Evolutionary conservation across 257 asterid species (phyloP).

Genomic region (Schizonepeta tenuifolia): DNA sequence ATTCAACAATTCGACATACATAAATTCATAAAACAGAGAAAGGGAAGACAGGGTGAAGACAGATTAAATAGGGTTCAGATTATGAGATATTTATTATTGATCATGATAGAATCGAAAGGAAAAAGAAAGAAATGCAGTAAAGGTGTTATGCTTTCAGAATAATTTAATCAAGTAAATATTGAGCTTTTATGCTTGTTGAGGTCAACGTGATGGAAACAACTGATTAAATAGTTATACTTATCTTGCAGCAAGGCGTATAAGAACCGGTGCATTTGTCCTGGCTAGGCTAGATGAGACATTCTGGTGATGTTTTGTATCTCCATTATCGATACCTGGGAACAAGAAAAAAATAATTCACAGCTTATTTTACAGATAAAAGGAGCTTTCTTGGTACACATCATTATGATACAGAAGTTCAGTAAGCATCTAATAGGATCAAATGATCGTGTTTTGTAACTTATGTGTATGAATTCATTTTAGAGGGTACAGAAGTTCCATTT

Average conservation of each 20-base stretch:
- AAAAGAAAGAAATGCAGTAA: not conserved
- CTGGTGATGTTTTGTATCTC: not conserved
- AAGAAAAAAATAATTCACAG: not conserved
- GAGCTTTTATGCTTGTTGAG: not conserved
- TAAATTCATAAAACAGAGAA: too few species aligned
- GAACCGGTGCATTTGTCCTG: slow-evolving; percentile 27
- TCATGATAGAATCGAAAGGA: not conserved
- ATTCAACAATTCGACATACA: not conserved
- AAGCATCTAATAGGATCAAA: slow-evolving; percentile 2
- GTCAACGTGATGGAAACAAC: slow-evolving; percentile 12
- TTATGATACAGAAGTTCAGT: not conserved
- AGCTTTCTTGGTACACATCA: not conserved
- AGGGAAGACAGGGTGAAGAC: not conserved
- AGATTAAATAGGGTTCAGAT: not conserved
- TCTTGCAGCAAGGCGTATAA: slow-evolving; percentile 1
- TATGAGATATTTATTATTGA: not conserved
- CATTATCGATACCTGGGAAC: slow-evolving; percentile 24
- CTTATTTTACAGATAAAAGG: not conserved
- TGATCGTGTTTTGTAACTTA: not conserved
- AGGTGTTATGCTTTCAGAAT: not conserved
- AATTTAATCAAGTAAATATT: not conserved
- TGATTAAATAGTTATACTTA: slow-evolving; percentile 19
- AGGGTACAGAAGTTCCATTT: not conserved
- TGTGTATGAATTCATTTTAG: not conserved
- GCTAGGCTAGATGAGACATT: slow-evolving; percentile 32